Percentiles rank a stretch among this genome's conserved stretches.
Conservation (phyloP, 208 protist genomes). For the Strigomonas galati region DNA sequence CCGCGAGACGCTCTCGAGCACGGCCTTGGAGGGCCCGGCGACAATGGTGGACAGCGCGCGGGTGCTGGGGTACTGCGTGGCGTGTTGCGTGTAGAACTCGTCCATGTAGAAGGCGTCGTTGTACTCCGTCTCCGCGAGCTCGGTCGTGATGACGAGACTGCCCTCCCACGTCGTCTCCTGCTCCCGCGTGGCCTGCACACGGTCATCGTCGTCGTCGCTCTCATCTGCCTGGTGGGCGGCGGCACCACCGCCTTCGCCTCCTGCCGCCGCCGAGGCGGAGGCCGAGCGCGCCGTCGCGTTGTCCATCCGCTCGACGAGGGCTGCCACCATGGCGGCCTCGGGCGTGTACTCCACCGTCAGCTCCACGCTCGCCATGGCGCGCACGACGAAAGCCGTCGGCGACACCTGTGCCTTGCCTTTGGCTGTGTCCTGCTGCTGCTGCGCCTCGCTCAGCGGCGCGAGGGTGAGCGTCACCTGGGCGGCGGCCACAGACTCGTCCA, state of each 20-base stretch:
- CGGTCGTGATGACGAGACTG: slow-evolving; percentile 71
- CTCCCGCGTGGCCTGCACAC: neutral
- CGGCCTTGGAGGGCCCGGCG: neutral
- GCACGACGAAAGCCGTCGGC: slow-evolving; percentile 63
- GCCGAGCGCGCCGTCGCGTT: neutral
- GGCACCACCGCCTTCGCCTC: neutral
- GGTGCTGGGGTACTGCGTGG: slow-evolving; percentile 51
- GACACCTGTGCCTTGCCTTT: slow-evolving; percentile 46
- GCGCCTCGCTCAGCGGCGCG: slow-evolving; percentile 34
- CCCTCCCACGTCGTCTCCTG: slow-evolving; percentile 74
- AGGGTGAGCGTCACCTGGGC: slow-evolving; percentile 60
- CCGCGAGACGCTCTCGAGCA: slow-evolving; percentile 34
- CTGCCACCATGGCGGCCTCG: slow-evolving; percentile 17
- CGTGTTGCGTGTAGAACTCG: slow-evolving; percentile 84
- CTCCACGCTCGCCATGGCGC: slow-evolving; percentile 56
- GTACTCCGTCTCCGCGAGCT: slow-evolving; percentile 61
- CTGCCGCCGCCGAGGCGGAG: neutral
- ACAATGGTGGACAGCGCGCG: slow-evolving; percentile 16
- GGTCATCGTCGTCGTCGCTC: slow-evolving; percentile 24
- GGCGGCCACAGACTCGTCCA: slow-evolving; percentile 62
- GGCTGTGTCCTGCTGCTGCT: slow-evolving; percentile 26
- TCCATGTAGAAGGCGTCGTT: slow-evolving; percentile 89
- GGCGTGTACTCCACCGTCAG: slow-evolving; percentile 80
- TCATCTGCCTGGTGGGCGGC: neutral
- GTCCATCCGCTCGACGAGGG: neutral